Evolutionary conservation across 306 rosid species (phyloP), one percentile per base, ranked within the genome.

Genomic region (Macrotyloma uniflorum): DNA sequence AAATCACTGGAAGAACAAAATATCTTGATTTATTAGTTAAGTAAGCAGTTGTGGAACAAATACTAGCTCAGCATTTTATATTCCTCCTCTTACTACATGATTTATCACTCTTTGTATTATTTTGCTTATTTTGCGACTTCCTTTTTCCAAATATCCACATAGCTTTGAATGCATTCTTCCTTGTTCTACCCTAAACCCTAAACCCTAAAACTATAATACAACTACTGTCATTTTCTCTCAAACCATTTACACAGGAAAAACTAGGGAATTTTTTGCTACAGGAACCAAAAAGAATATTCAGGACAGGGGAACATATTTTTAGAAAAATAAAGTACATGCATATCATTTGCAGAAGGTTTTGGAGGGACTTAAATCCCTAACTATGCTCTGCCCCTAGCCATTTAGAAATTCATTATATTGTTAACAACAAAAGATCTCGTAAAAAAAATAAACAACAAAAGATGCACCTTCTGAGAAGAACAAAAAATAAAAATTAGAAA

Each of bases 401-500:
- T 38, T 53, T 51, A 67, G 36, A 74, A 65, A 35, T 8, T 22
- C 8, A 49, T 23, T 53, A 51, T 23, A 36, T 54, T 12, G 40
- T 38, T 64, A 53, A 36, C 1, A 38, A 8, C 43, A 38, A 36
- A 35, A 35, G 6, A 35, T 35, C 11, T 36, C 42, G 3, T 36
- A 36, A 36, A 36, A 8, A 36, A 26, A 32, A 3, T n/a, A 16
- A 23, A 51, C 54, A 20, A 62, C n/a, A 4, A 20, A 66, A 23
- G 58, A 61, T n/a, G 11, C 47, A 57, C 28, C 78, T 83, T 30
- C 9, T 0, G 2, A 51, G 62, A 72, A 18, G 26, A 64, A 68
- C 54, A 45, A 13, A 13, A 74, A 67, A 64, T 22, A 76, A 50
- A 59, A 64, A 20, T 5, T 19, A 76, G 42, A 51, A 36, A 45